These are phyloP conservation scores for Jimgerdemannia flammicorona DNA, from an alignment of 192 early-diverging fungal species.

Conservation along the genomic window DNA sequence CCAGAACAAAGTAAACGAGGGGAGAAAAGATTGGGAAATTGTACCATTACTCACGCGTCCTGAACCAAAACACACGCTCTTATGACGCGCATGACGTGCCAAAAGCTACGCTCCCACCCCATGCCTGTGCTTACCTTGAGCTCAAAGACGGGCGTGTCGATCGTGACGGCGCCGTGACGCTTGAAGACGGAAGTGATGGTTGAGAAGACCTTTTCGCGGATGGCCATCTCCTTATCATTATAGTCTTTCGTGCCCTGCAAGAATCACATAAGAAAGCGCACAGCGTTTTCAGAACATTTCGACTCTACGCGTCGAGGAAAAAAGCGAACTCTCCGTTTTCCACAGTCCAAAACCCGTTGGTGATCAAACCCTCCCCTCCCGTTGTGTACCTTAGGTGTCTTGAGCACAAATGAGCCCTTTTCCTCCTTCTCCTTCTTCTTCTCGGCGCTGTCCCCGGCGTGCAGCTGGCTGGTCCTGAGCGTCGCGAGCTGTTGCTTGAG, in stretches of 20 bases:
- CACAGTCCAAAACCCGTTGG: background rate
- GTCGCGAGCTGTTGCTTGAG: slow-evolving; percentile 61
- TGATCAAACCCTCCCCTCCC: background rate
- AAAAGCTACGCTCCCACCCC: too few relatives aligned
- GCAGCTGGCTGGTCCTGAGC: slow-evolving; percentile 26
- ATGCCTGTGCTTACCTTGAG: slow-evolving; percentile 48
- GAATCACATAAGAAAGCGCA: background rate
- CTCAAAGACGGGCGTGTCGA: slow-evolving; percentile 99
- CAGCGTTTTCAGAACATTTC: background rate
- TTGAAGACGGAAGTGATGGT: slow-evolving; percentile 89
- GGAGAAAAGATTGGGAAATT: too few relatives aligned
- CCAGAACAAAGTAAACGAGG: background rate
- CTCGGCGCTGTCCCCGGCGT: slow-evolving; percentile 8
- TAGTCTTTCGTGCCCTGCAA: slow-evolving; percentile 91
- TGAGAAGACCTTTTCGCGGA: slow-evolving; percentile 87
- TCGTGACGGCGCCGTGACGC: slow-evolving; percentile 95
- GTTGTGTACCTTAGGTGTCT: slow-evolving; percentile 70
- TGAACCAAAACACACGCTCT: too few relatives aligned
- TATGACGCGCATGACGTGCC: too few relatives aligned
- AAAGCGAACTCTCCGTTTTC: background rate
- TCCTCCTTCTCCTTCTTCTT: slow-evolving; percentile 36
- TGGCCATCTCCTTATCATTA: slow-evolving; percentile 94
- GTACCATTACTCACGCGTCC: too few relatives aligned
- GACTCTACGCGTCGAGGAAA: too few relatives aligned
- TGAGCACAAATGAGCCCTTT: slow-evolving; percentile 58